These are phyloP conservation scores for Wickerhamomyces strasburgensis DNA, from an alignment of 805 yeast species.

Conservation along the genomic window DNA sequence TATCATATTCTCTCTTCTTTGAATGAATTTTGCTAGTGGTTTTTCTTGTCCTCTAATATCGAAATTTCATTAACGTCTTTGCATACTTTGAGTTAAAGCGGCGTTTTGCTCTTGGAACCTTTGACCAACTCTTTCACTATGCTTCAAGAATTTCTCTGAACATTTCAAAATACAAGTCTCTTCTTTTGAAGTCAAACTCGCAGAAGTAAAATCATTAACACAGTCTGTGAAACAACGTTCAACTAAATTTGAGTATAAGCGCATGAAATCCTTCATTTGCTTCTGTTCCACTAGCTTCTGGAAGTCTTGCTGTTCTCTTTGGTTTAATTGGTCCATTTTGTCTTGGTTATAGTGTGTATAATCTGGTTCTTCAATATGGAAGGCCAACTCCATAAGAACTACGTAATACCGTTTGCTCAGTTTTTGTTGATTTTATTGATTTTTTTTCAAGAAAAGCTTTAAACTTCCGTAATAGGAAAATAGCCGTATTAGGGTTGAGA, in stretches of 20 bases:
- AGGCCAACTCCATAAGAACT: neutral
- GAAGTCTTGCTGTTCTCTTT: conserved; percentile 94
- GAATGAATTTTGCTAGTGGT: too few species aligned
- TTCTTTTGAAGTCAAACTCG: conserved; percentile 80
- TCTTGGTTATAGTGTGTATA: neutral
- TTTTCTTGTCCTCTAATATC: too few species aligned
- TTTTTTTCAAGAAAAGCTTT: conserved; percentile 6
- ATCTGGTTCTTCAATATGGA: neutral
- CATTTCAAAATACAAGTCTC: conserved; percentile 83
- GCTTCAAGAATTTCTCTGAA: conserved; percentile 96
- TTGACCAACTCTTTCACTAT: conserved; percentile 96
- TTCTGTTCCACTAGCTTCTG: conserved; percentile 93
- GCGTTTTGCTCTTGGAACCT: conserved; percentile 98
- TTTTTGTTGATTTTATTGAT: conserved; percentile 2
- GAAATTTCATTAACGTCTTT: conserved; percentile 28
- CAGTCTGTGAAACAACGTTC: conserved; percentile 97
- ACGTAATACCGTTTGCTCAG: neutral
- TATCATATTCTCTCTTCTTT: too few species aligned
- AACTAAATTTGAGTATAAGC: conserved; percentile 88
- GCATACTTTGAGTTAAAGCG: conserved; percentile 66
- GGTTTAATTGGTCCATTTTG: conserved; percentile 89
- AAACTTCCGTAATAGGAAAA: conserved; percentile 1
- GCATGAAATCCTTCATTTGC: conserved; percentile 99
- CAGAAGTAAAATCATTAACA: conserved; percentile 96
- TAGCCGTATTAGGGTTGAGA: too few species aligned